Evolutionary conservation across 1,284 basidiomycete species (phyloP).

Genomic region (Tausonia pullulans): DNA sequence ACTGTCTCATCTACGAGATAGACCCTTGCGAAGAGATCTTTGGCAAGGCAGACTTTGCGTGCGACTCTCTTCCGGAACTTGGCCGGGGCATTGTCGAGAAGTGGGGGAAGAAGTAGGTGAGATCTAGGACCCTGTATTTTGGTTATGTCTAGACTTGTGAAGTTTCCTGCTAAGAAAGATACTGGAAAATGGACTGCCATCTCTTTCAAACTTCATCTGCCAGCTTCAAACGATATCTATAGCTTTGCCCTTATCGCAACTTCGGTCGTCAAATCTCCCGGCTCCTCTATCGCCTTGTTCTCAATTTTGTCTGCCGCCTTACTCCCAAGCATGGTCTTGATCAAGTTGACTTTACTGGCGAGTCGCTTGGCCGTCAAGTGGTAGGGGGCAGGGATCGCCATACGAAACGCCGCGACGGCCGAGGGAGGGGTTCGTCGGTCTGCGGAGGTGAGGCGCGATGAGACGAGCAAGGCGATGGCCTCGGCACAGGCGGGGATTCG

Average conservation of each 20-base stretch:
- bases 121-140: no score
- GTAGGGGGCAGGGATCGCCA: slow-evolving; percentile 20
- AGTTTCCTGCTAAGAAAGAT: no score
- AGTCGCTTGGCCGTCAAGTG: slow-evolving; percentile 21
- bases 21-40: slow-evolving; percentile 23
- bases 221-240: neutral
- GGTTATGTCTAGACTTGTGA: no score
- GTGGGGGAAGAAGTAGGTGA: slow-evolving; percentile 23
- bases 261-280: neutral
- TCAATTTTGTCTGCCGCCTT: neutral
- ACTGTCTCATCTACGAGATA: slow-evolving; percentile 25
- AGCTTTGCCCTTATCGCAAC: neutral
- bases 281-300: neutral
- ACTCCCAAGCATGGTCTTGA: slow-evolving; percentile 20
- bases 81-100: slow-evolving; percentile 25
- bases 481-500: slow-evolving; percentile 23
- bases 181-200: no score
- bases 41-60: slow-evolving; percentile 23
- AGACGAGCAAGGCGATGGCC: slow-evolving; percentile 18
- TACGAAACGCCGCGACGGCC: slow-evolving; percentile 17
- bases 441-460: slow-evolving; percentile 1
- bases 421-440: slow-evolving; percentile 13
- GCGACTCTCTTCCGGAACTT: slow-evolving; percentile 19
- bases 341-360: slow-evolving; percentile 20
- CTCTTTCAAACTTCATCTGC: no score